Base-by-base conservation (phyloP, 2,329 filamentous ascomycete species). In the Blastomyces silverae region DNA sequence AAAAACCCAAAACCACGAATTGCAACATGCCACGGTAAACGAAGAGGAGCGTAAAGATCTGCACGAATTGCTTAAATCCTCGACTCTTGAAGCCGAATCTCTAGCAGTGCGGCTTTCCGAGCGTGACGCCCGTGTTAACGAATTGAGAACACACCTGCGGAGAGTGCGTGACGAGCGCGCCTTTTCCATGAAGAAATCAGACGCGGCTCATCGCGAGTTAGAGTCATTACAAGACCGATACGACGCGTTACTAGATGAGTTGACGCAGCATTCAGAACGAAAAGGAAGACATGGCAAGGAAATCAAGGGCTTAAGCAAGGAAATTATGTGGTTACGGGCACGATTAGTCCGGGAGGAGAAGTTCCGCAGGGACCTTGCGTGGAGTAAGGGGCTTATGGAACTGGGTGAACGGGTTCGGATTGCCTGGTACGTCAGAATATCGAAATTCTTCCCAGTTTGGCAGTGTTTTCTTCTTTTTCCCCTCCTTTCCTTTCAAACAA, bases 311-410 rank as follows among this genome's bases (percentile, higher is more conserved):
- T 83, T 97, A 73, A 85, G 86, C 63, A 89, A 94, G 79, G 92
- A 97, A 78, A 93, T 97, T 74, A 85, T 92, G 72, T 97, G 90
- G 87, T 86, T 97, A 75, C 87, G 92, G 71, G 90, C 91, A 1
- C 86, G 89, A 62, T 90, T 89, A 79, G 84, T 86, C 73, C 85
- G 94, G 42, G 93, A 97, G 77, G 86, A 90, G 70, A 85, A 84
- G 61, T 88, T 97, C 78, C 85, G 94, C 53, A 83, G 84, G 67
- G 90, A 92, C 71, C 85, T 93, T 42, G 90, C 89, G 10, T 96
- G 89, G 78, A 91, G 91, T 68, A 99, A 99, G 83, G 86, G 84
- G 69, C 92, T 91, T 76, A 85, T 97, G 78, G 87, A 92, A 70
- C 86, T 96, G 71, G 92, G 91, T 71, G 89, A 91, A 73, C 75